Evolutionary conservation across 1,284 basidiomycete species (phyloP), one percentile per base, ranked within the genome.

Genomic region (Trametes versicolor): DNA sequence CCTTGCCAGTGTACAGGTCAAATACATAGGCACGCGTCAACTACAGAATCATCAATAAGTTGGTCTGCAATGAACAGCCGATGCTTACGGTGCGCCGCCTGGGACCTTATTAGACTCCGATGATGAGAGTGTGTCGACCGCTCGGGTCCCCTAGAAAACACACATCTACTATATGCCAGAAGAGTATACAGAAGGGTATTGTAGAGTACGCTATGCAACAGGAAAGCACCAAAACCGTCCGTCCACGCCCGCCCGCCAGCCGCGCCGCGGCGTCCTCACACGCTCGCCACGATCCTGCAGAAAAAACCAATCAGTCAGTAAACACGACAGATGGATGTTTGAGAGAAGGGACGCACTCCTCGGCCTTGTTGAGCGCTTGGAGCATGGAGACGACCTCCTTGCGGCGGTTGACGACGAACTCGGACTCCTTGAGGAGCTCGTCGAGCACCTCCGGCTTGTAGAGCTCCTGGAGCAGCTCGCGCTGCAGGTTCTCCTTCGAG

Each of bases 381-480:
- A 97, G 89, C 95, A 97, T 97, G 73, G 88, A 84, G 67, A 93
- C 85, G 68, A 95, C 93, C 80, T 98, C 96, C 82, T 95, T 95
- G 79, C 95, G 87, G 74, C 95, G 83, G 77, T 82, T 89, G 48
- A 96, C 89, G 62, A 96, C 91, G 69, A 83, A 88, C 74, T 95
- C 93, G 71, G 92, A 94, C 83, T 98, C 96, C 83, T 97, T 97
- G 74, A 98, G 83, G 67, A 98, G 79, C 65, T 97, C 95, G 55
- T 97, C 94, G 34, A 98, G 83, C 13, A 96, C 94, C 34, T 98
- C 96, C 4, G 95, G 91, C 78, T 96, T 94, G 82, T 96, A 96
- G 32, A 96, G 82, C 79, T 96, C 94, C 74, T 94, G 91, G 62
- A 98, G 80, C 51, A 98, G 84, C 80, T 97, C 95, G 69, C 89